Evolutionary conservation across 306 rosid species (phyloP).

Genomic region (Prunus salicina): DNA sequence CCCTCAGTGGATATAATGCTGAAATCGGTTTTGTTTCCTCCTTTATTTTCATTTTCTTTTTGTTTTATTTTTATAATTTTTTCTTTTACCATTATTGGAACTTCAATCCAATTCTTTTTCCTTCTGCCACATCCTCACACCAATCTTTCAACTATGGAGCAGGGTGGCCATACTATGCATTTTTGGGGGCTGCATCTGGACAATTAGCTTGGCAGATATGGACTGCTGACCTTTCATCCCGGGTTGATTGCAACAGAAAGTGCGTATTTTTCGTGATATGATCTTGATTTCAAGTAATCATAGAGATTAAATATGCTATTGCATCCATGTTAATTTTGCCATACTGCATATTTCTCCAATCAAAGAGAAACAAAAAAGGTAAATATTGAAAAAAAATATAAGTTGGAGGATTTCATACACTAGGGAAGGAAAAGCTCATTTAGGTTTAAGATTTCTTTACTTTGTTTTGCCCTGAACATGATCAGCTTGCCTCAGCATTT

Average conservation of each 20-base stretch:
- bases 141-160: conserved; percentile 24
- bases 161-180: conserved; percentile 88
- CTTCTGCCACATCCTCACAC: neutral
- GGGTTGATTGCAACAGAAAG: conserved; percentile 82
- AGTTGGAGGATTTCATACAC: neutral
- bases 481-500: conserved; percentile 11
- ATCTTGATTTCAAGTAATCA: neutral
- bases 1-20: conserved; percentile 76
- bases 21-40: conserved; percentile 44
- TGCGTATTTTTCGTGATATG: conserved; percentile 26
- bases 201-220: conserved; percentile 84
- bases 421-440: neutral
- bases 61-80: neutral
- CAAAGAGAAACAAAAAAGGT: neutral
- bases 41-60: neutral
- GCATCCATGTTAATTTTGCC: neutral
- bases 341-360: conserved; percentile 7
- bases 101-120: neutral
- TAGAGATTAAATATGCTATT: neutral
- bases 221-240: conserved; percentile 73
- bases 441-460: neutral
- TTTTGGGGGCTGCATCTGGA: conserved; percentile 75
- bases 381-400: too few relatives aligned
- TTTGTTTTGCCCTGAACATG: conserved; percentile 10
- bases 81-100: neutral